These are phyloP conservation scores for Naganishia randhawae DNA, from an alignment of 768 basidiomycete species.

Conservation along the genomic window DNA sequence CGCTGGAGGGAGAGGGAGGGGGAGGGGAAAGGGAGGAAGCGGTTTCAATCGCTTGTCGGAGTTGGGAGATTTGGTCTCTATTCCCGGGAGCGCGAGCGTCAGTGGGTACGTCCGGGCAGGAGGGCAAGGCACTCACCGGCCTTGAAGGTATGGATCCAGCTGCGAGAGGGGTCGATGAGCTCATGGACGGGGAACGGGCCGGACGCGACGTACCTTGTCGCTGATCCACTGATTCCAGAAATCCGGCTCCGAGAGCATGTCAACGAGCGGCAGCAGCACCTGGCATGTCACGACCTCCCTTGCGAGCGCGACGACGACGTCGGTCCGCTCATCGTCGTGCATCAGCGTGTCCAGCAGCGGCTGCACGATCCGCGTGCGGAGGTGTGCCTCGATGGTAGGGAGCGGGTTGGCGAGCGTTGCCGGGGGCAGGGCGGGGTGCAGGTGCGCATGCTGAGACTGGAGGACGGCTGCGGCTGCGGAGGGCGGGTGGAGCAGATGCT, in stretches of 20 bases:
- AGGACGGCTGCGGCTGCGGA: slow-evolving; percentile 27
- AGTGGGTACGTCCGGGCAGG: not conserved
- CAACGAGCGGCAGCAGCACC: slow-evolving; percentile 79
- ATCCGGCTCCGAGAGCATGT: slow-evolving; percentile 90
- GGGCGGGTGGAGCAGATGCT: slow-evolving; percentile 50
- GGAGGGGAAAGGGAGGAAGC: slow-evolving; percentile 25
- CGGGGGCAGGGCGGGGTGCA: slow-evolving; percentile 84
- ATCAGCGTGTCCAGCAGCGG: slow-evolving; percentile 68
- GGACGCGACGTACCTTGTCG: slow-evolving; percentile 56
- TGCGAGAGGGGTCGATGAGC: slow-evolving; percentile 36
- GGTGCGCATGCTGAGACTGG: slow-evolving; percentile 30
- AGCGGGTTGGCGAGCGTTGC: slow-evolving; percentile 82
- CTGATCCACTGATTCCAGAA: slow-evolving; percentile 95
- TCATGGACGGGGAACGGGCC: not conserved
- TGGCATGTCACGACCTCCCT: slow-evolving; percentile 79
- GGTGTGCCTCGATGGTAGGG: slow-evolving; percentile 83
- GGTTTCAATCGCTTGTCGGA: slow-evolving; percentile 35
- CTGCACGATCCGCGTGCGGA: slow-evolving; percentile 63
- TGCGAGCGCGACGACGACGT: slow-evolving; percentile 66
- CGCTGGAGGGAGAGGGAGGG: not conserved
- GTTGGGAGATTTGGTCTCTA: slow-evolving; percentile 46
- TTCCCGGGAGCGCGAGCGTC: not conserved
- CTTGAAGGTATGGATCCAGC: slow-evolving; percentile 68
- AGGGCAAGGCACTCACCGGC: slow-evolving; percentile 56
- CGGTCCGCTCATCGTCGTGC: slow-evolving; percentile 72